Evolutionary conservation across 1,284 basidiomycete genomes (phyloP).

Genomic region (Ceratobasidium sp.): DNA sequence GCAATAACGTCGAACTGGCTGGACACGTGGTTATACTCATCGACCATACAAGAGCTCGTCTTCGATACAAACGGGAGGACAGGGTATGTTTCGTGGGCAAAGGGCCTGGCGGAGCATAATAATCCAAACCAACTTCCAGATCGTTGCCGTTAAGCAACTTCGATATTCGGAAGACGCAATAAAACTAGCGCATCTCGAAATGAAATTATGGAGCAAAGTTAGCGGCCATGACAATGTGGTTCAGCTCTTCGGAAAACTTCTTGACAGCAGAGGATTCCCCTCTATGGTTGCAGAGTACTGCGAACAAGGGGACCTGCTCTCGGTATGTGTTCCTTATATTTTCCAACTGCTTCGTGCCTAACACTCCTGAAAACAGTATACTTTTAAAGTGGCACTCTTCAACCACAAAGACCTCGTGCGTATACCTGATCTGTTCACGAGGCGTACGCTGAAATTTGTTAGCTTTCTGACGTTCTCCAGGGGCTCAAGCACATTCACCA

Average conservation of each 20-base stretch:
- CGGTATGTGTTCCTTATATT: conserved; percentile 11
- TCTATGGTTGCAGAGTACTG: conserved; percentile 26
- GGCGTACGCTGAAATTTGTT: not conserved
- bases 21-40: not conserved
- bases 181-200: conserved; percentile 15
- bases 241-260: conserved; percentile 5
- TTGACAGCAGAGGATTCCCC: conserved; percentile 7
- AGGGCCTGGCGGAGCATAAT: not conserved
- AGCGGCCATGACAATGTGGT: conserved; percentile 13
- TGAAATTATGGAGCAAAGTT: conserved; percentile 4
- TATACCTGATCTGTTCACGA: not conserved
- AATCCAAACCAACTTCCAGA: not conserved
- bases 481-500: conserved; percentile 18
- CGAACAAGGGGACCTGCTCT: conserved; percentile 22
- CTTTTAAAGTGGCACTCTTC: conserved; percentile 12
- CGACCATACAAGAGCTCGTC: not conserved
- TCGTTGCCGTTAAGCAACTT: conserved; percentile 9
- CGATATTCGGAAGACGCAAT: not conserved
- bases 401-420: conserved; percentile 24
- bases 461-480: conserved; percentile 6
- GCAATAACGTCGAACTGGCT: too few species aligned
- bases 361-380: not conserved
- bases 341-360: too few species aligned
- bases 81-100: not conserved
- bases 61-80: not conserved